Evolutionary conservation across 2,329 filamentous ascomycete species (phyloP).

Genomic region (Cercospora sojina): DNA sequence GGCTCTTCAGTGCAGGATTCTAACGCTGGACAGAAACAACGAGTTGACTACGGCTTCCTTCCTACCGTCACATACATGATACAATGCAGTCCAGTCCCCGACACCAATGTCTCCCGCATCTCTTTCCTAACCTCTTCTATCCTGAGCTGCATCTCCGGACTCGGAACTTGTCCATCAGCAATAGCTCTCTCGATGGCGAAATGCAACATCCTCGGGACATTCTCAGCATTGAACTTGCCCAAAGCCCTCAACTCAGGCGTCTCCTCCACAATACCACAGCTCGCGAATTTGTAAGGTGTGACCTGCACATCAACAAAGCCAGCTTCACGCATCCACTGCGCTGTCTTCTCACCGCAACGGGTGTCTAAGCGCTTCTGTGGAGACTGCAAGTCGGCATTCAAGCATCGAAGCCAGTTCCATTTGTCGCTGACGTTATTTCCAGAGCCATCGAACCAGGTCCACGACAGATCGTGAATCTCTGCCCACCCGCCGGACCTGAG

Average conservation of each 20-base stretch:
- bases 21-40: neutral
- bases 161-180: neutral
- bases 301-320: conserved; percentile 14
- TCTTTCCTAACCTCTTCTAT: conserved; percentile 15
- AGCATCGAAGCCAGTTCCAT: conserved; percentile 14
- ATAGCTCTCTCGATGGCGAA: conserved; percentile 16
- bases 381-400: neutral
- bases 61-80: conserved; percentile 19
- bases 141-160: neutral
- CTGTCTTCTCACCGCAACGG: neutral
- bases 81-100: conserved; percentile 8
- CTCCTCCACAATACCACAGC: conserved; percentile 13
- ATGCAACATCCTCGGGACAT: conserved; percentile 19
- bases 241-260: conserved; percentile 16
- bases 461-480: conserved; percentile 27
- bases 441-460: conserved; percentile 12
- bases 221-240: conserved; percentile 13
- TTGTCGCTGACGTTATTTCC: conserved; percentile 11
- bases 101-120: conserved; percentile 13
- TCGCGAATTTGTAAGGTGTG: conserved; percentile 7
- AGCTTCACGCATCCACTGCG: neutral
- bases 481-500: conserved; percentile 28
- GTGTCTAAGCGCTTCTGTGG: neutral
- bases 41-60: conserved; percentile 13
- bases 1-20: neutral